phyloP scores from a whole-genome alignment of 768 basidiomycete species.

The Trametes villosa region DNA sequence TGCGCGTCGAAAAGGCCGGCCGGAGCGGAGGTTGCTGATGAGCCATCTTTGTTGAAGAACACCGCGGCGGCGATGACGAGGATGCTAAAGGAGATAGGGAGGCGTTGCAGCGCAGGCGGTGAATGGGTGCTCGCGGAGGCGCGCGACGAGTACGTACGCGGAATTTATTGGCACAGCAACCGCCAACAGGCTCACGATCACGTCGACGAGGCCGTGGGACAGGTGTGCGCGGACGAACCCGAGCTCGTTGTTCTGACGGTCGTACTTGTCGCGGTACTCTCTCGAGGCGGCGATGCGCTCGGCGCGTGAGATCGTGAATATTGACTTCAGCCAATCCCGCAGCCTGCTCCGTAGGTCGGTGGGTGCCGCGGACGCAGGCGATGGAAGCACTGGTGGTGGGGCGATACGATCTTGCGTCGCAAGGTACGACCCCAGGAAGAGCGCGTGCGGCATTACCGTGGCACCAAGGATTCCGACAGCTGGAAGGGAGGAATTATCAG shows the following conservation, averaged over 20 bases:
- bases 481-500: slow-evolving; percentile 37
- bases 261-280: slow-evolving; percentile 40
- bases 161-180: slow-evolving; percentile 64
- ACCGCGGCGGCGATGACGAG: slow-evolving; percentile 82
- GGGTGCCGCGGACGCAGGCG: slow-evolving; percentile 7
- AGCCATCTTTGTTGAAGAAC: slow-evolving; percentile 61
- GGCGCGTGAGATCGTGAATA: slow-evolving; percentile 29
- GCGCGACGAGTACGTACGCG: slow-evolving; percentile 24
- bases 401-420: slow-evolving; percentile 77
- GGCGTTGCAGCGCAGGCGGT: neutral
- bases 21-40: slow-evolving; percentile 43
- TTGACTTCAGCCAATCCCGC: slow-evolving; percentile 24
- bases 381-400: slow-evolving; percentile 29
- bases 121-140: too few species aligned
- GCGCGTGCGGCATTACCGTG: slow-evolving; percentile 90
- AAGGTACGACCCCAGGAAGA: slow-evolving; percentile 84
- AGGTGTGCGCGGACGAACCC: slow-evolving; percentile 45
- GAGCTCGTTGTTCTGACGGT: slow-evolving; percentile 38
- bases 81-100: slow-evolving; percentile 56
- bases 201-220: slow-evolving; percentile 48
- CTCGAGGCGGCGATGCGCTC: slow-evolving; percentile 28
- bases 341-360: slow-evolving; percentile 5
- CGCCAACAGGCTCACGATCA: slow-evolving; percentile 68
- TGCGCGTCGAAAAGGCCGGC: slow-evolving; percentile 88
- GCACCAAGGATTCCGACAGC: slow-evolving; percentile 77